Conservation (phyloP, 2,329 filamentous ascomycete species). For the Colletotrichum tropicale region DNA sequence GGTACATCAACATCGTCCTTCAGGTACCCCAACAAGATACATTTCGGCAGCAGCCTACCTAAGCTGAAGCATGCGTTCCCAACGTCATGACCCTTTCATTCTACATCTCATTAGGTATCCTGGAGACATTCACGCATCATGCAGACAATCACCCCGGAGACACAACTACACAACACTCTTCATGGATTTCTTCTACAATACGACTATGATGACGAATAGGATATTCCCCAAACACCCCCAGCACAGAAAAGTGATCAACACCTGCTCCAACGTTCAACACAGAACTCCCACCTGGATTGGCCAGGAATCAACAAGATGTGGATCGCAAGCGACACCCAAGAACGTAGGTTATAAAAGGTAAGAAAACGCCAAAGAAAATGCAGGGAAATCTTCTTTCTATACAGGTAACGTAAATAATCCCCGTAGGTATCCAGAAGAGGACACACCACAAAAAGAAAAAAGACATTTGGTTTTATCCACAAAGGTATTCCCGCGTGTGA, state of each 20-base stretch:
- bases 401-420: neutral
- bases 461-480: neutral
- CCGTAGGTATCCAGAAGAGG: neutral
- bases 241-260: constrained; percentile 11
- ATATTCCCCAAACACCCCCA: neutral
- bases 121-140: neutral
- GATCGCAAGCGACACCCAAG: constrained; percentile 12
- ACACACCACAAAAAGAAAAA: neutral
- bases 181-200: constrained; percentile 5
- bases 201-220: constrained; percentile 3
- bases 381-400: neutral
- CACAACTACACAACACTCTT: neutral
- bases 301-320: neutral
- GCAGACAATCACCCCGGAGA: neutral
- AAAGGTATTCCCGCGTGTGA: neutral
- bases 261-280: neutral
- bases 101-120: neutral
- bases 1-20: neutral
- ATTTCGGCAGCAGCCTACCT: neutral
- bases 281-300: neutral
- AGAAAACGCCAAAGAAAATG: neutral
- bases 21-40: neutral
- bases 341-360: neutral
- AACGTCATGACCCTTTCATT: too few relatives aligned
- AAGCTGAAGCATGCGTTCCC: neutral